Conservation (phyloP, 805 yeast genomes). For the Barnettozyma populi region DNA sequence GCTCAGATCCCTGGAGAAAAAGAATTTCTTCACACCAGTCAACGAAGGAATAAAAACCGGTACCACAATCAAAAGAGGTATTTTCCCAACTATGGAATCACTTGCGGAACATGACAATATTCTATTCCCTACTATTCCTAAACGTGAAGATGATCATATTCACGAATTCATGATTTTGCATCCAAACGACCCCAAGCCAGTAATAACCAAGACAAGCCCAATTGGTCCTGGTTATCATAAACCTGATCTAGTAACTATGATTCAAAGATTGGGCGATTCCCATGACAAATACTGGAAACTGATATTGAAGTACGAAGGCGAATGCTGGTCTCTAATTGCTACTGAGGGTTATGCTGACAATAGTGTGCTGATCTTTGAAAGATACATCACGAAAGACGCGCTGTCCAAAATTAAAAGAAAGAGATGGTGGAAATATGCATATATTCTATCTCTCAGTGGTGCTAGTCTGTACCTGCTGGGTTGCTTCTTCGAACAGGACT, state of each 20-base stretch:
- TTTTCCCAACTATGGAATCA: slow-evolving; percentile 13
- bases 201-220: slow-evolving; percentile 32
- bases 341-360: slow-evolving; percentile 34
- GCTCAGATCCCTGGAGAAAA: slow-evolving; percentile 34
- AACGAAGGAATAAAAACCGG: slow-evolving; percentile 9
- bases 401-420: slow-evolving; percentile 2
- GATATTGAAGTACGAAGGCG: slow-evolving; percentile 38
- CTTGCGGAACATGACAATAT: slow-evolving; percentile 12
- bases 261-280: slow-evolving; percentile 36
- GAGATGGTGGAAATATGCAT: slow-evolving; percentile 4
- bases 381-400: slow-evolving; percentile 21
- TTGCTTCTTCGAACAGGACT: slow-evolving; percentile 1
- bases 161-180: slow-evolving; percentile 23
- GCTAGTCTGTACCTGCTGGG: not conserved
- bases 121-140: slow-evolving; percentile 20
- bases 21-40: slow-evolving; percentile 38
- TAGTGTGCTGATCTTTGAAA: slow-evolving; percentile 36
- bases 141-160: slow-evolving; percentile 2
- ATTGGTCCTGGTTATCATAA: slow-evolving; percentile 31
- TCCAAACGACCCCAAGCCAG: slow-evolving; percentile 12
- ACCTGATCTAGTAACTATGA: slow-evolving; percentile 38
- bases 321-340: slow-evolving; percentile 43
- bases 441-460: not conserved
- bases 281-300: slow-evolving; percentile 27
- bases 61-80: slow-evolving; percentile 10